Evolutionary conservation across 2,329 filamentous ascomycete genomes (phyloP), one percentile per base, ranked within the genome.

Genomic region (Hymenoscyphus infarciens): DNA sequence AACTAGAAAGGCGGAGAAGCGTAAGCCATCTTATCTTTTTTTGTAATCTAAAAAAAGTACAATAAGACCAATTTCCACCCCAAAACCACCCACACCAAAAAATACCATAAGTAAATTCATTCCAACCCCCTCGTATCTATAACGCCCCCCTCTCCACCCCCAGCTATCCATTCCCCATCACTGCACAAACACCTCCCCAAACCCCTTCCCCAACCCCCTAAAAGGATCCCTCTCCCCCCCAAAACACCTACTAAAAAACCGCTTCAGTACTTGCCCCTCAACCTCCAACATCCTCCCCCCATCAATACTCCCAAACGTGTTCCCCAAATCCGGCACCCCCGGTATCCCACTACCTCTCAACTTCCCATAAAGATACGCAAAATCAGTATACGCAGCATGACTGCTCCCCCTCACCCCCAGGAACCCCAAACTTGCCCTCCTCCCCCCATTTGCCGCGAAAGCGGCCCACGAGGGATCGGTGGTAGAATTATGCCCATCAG

Each of bases 361-460:
- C n/a, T n/a, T n/a, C n/a, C n/a, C n/a, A n/a, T n/a, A n/a, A n/a
- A n/a, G n/a, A n/a, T 61, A 56, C 6, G 65, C 63, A 13, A 68
- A 64, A 61, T 76, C 75, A 7, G 63, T 64, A 62, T 68, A 75
- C 7, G 67, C 68, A 13, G 62, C 63, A 62, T 76, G 75, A 13
- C 59, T 56, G 3, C 69, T 67, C 22, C 67, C 67, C 7, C 60
- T 52, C 8, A 75, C 62, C 75, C 69, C 57, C 66, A 66, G 22
- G 22, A n/a, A 25, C 66, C 72, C 70, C 74, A 3, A 67, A 65
- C 35, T 45, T 6, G 57, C 57, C 13, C 49, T 42, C 27, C 61
- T 54, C 6, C 64, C 61, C 59, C 64, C 68, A 31, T 72, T 70
- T 15, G 57, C 16, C 5, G n/a, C 61, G 71, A 71, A 75, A 7